A percentile compares a stretch with the other conserved stretches of the same genome.
These are phyloP conservation scores for Ophiostoma australiae DNA, from an alignment of 2,329 filamentous ascomycete species.

Conservation along the genomic window DNA sequence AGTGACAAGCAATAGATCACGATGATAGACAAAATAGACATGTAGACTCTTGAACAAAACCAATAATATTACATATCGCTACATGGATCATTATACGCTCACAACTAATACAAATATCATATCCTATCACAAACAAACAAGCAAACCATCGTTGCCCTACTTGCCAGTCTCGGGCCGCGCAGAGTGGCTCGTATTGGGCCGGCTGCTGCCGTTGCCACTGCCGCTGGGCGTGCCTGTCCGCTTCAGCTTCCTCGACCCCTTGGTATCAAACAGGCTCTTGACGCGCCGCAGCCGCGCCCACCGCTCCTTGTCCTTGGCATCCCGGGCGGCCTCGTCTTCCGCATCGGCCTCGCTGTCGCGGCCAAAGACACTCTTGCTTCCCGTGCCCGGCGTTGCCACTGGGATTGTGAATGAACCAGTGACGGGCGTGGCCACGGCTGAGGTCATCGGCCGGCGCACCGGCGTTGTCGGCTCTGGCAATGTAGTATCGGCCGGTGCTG, in stretches of 20 bases:
- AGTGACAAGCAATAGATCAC: neutral
- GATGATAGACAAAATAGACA: neutral
- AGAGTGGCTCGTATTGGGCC: constrained; percentile 24
- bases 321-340: constrained; percentile 43
- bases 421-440: neutral
- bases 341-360: constrained; percentile 15
- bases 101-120: neutral
- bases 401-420: neutral
- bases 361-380: constrained; percentile 16
- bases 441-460: constrained; percentile 6
- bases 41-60: neutral
- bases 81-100: constrained; percentile 4
- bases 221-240: constrained; percentile 19
- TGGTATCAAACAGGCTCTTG: constrained; percentile 66
- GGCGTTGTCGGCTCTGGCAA: neutral
- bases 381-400: constrained; percentile 24
- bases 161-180: constrained; percentile 13
- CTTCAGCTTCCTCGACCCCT: constrained; percentile 50
- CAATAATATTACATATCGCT: neutral
- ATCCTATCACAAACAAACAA: neutral
- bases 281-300: constrained; percentile 68
- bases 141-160: neutral
- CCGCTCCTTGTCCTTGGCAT: constrained; percentile 63
- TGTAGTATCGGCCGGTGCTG: neutral
- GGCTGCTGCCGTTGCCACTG: constrained; percentile 19